Percentiles rank a stretch among this genome's conserved stretches.
Conservation (phyloP, 176 grass and related monocot genomes). For the bread wheat (Triticum aestivum) region DNA sequence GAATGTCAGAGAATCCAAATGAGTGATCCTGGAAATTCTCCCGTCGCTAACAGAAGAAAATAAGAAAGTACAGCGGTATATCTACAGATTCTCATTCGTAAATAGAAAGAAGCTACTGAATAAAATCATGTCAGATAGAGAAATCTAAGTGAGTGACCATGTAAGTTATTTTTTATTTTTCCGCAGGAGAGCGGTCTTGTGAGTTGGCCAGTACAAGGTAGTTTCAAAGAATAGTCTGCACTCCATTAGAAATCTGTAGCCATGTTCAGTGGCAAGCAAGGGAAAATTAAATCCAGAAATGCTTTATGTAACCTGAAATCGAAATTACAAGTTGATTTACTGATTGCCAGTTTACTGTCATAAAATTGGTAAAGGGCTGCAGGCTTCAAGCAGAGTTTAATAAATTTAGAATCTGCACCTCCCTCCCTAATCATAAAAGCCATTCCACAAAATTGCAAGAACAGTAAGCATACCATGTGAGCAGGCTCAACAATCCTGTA, state of each 20-base stretch:
- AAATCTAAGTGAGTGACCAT: not conserved
- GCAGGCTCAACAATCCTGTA: constrained; percentile 86
- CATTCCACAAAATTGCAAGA: not conserved
- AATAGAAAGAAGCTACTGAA: not conserved
- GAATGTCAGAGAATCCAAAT: not conserved
- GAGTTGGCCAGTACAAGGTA: not conserved
- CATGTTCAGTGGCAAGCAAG: not conserved
- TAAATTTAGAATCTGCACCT: not conserved
- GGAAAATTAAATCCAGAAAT: not conserved
- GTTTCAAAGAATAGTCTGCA: not conserved
- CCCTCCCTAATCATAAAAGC: not conserved
- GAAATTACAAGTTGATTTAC: not conserved
- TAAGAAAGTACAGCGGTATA: not conserved
- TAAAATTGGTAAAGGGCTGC: not conserved
- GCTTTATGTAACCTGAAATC: not conserved
- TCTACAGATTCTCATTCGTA: not conserved
- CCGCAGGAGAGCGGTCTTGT: not conserved
- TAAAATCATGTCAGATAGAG: constrained; percentile 4
- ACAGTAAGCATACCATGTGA: constrained; percentile 69
- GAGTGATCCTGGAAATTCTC: no score
- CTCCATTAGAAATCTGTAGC: not conserved
- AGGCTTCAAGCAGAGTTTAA: not conserved
- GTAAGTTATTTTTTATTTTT: not conserved
- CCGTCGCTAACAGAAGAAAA: not conserved
- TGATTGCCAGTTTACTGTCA: not conserved